These are phyloP conservation scores for Populus tomentosa DNA, from an alignment of 441 rosid species.

Conservation along the genomic window DNA sequence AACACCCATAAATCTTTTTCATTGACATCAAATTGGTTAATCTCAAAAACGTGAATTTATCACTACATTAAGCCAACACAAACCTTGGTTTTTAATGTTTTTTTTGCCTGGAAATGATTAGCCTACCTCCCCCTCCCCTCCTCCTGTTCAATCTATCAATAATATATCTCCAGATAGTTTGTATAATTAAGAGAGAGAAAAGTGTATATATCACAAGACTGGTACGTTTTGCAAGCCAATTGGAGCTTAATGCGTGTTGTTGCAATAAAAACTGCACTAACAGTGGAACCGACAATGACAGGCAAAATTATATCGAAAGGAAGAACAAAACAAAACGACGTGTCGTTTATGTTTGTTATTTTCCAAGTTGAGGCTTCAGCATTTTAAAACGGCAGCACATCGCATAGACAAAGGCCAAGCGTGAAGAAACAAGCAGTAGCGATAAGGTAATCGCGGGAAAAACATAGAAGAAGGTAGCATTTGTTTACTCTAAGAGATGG, in stretches of 20 bases:
- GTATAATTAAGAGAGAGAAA: neutral
- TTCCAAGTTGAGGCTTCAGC: neutral
- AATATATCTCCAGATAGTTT: neutral
- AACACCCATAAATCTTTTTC: slow-evolving; percentile 1
- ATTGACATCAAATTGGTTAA: slow-evolving; percentile 3
- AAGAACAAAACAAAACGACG: neutral
- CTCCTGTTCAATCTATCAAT: neutral
- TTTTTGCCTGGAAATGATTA: neutral
- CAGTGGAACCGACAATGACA: neutral
- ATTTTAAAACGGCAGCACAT: too few species aligned
- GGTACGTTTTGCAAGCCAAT: slow-evolving; percentile 13
- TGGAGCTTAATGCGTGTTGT: neutral
- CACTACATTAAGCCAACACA: slow-evolving; percentile 4
- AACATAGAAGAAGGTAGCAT: neutral
- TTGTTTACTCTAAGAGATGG: too few species aligned
- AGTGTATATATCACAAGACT: neutral
- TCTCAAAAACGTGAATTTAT: neutral
- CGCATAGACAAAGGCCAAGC: too few species aligned
- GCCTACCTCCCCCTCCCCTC: neutral
- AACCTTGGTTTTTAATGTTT: slow-evolving; percentile 13
- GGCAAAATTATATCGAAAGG: neutral
- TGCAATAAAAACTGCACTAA: neutral
- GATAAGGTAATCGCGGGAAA: neutral
- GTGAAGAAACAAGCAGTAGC: neutral
- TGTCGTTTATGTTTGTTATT: neutral